Conservation (phyloP, 2,329 filamentous ascomycete genomes). For the Neoascochyta sp. region DNA sequence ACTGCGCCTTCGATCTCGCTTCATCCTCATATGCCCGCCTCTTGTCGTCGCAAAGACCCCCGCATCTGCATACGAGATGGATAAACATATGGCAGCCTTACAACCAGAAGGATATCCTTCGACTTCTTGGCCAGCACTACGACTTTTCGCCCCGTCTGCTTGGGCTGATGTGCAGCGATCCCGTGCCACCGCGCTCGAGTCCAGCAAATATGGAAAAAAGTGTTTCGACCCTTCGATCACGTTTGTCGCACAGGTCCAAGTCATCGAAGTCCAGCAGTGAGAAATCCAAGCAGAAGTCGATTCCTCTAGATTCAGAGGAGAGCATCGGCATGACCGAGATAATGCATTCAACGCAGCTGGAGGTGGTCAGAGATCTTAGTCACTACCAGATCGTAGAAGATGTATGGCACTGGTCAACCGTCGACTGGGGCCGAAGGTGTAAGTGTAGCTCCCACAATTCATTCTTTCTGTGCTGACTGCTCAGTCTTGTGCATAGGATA, state of each 20-base stretch:
- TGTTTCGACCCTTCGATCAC: conserved; percentile 29
- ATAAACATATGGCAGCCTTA: conserved; percentile 72
- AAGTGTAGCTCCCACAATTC: conserved; percentile 17
- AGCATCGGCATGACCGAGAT: conserved; percentile 35
- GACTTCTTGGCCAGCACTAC: conserved; percentile 58
- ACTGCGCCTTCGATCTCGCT: conserved; percentile 55
- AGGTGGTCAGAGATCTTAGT: conserved; percentile 41
- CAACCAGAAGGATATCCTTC: conserved; percentile 55
- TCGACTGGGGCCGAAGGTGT: conserved; percentile 66
- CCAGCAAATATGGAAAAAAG: conserved; percentile 25
- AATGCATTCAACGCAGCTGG: conserved; percentile 36
- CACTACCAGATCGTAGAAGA: conserved; percentile 62
- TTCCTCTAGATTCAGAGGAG: conserved; percentile 29
- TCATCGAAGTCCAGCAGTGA: conserved; percentile 15
- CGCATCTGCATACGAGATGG: conserved; percentile 60
- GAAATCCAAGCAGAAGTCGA: conserved; percentile 10
- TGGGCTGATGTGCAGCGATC: conserved; percentile 60
- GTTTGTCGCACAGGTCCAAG: conserved; percentile 23
- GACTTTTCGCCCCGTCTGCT: conserved; percentile 65
- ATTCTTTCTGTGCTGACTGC: conserved; percentile 5
- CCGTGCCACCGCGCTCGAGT: conserved; percentile 32
- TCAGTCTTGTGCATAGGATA: conserved; percentile 67
- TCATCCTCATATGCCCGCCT: conserved; percentile 41
- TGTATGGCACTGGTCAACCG: conserved; percentile 72
- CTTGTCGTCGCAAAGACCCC: conserved; percentile 42